These are phyloP conservation scores for Fraxinus albicans DNA, from an alignment of 305 asterid genomes.

Conservation along the genomic window DNA sequence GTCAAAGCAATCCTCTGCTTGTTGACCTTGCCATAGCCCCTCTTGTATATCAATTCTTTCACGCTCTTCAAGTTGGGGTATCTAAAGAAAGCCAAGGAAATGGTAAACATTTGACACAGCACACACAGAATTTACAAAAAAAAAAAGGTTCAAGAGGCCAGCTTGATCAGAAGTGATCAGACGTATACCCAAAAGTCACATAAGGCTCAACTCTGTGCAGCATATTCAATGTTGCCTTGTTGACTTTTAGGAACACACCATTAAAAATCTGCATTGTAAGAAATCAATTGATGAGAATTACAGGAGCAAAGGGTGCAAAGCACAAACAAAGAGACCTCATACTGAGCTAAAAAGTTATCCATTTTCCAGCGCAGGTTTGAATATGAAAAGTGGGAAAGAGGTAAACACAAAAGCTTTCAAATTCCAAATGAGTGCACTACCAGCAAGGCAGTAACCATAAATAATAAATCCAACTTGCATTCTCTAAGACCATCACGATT, in stretches of 20 bases:
- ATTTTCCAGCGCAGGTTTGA: neutral
- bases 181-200: constrained; percentile 62
- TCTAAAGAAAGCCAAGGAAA: constrained; percentile 30
- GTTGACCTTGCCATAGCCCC: constrained; percentile 76
- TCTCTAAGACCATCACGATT: neutral
- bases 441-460: neutral
- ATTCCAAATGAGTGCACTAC: neutral
- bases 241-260: constrained; percentile 74
- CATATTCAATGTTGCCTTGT: constrained; percentile 83
- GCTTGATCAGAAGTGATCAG: neutral
- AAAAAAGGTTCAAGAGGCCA: neutral
- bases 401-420: neutral
- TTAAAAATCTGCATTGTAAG: constrained; percentile 56
- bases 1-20: constrained; percentile 76
- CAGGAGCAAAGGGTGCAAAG: neutral
- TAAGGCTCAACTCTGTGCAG: constrained; percentile 76
- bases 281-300: neutral
- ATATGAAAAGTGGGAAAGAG: neutral
- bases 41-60: constrained; percentile 72
- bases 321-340: neutral
- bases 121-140: neutral
- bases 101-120: neutral
- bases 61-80: constrained; percentile 82
- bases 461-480: neutral
- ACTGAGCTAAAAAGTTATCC: neutral